phyloP scores from a whole-genome alignment of 257 asterid species.

The Solanum clarkiae region DNA sequence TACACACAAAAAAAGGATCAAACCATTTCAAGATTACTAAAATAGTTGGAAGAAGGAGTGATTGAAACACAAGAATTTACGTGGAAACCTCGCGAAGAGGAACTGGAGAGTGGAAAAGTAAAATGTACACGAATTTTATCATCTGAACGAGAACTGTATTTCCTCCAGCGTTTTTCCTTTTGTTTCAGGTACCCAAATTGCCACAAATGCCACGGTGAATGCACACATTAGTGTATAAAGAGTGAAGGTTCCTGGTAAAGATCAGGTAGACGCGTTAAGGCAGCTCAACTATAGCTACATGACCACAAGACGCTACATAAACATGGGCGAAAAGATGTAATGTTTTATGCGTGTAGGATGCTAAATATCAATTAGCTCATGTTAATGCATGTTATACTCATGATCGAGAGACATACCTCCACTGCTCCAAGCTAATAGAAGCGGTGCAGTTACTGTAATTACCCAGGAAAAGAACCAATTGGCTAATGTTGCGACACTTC shows the following conservation, averaged over 20 bases:
- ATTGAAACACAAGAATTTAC: too few species aligned
- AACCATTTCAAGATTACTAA: too few species aligned
- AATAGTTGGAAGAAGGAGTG: too few species aligned
- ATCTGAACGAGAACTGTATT: constrained; percentile 64
- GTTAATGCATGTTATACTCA: neutral
- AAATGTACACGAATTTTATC: neutral
- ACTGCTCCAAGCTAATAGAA: constrained; percentile 68
- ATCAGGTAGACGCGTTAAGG: neutral
- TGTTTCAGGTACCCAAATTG: constrained; percentile 74
- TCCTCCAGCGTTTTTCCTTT: constrained; percentile 80
- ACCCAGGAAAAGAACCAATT: constrained; percentile 74
- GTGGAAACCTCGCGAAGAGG: neutral
- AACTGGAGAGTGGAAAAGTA: too few species aligned
- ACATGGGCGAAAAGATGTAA: neutral
- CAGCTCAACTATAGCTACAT: neutral
- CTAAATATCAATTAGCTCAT: neutral
- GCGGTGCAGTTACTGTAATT: constrained; percentile 60
- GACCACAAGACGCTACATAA: neutral
- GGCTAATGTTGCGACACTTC: constrained; percentile 72
- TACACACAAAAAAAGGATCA: too few species aligned
- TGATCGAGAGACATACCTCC: constrained; percentile 35
- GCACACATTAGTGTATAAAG: constrained; percentile 30
- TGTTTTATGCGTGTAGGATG: neutral
- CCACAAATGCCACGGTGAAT: constrained; percentile 34
- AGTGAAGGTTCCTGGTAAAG: constrained; percentile 57